A percentile compares a stretch with the other conserved stretches of the same genome.
Evolutionary conservation across 1,139 yeast genomes (phyloP).

Genomic region (Hanseniaspora gamundiae): DNA sequence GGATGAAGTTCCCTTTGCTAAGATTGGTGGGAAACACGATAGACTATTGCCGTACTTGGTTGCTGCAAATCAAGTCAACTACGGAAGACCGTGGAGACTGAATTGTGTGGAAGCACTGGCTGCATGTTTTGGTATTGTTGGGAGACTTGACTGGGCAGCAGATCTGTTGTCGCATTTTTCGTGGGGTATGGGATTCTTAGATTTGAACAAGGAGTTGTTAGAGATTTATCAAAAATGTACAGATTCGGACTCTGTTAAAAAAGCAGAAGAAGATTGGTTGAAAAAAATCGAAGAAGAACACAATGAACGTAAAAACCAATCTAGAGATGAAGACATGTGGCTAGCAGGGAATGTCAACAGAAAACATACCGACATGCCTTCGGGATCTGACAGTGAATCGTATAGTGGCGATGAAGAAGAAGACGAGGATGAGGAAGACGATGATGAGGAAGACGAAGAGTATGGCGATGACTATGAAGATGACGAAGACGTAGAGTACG

Average conservation of each 20-base stretch:
- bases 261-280: conserved; percentile 71
- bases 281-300: conserved; percentile 56
- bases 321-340: conserved; percentile 55
- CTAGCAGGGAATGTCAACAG: conserved; percentile 67
- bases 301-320: conserved; percentile 45
- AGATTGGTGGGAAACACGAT: conserved; percentile 86
- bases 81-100: conserved; percentile 91
- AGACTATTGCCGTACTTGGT: conserved; percentile 81
- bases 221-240: conserved; percentile 68
- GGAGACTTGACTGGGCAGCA: conserved; percentile 82
- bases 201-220: conserved; percentile 68
- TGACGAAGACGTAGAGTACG: conserved; percentile 19
- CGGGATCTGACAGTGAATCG: conserved; percentile 8
- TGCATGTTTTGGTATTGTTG: conserved; percentile 92
- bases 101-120: conserved; percentile 97
- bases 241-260: conserved; percentile 60
- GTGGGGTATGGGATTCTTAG: conserved; percentile 84
- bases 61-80: conserved; percentile 94
- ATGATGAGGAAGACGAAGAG: conserved; percentile 15
- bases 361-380: conserved; percentile 8
- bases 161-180: conserved; percentile 66
- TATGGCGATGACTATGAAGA: conserved; percentile 17
- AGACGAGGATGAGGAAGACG: conserved; percentile 18
- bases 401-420: conserved; percentile 14
- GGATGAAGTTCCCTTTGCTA: conserved; percentile 86